These are phyloP conservation scores for Periconia digitata DNA, from an alignment of 2,329 filamentous ascomycete genomes.

Conservation along the genomic window DNA sequence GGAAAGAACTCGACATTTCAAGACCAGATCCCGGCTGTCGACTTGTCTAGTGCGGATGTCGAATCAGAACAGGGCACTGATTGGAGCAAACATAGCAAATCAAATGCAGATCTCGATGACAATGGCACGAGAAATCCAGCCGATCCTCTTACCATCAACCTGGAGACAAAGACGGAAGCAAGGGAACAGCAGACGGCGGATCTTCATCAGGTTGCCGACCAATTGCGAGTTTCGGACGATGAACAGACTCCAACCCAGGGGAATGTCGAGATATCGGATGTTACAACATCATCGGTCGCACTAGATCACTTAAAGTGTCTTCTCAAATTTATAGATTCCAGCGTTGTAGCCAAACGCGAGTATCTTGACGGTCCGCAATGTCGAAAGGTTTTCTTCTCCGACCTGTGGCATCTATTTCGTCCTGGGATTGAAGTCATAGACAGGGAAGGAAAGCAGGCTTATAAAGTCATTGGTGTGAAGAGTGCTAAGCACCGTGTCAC, in stretches of 20 bases:
- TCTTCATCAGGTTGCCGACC: too few species aligned
- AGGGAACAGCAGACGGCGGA: too few species aligned
- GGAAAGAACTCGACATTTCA: not conserved
- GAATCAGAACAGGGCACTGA: too few species aligned
- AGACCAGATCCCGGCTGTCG: not conserved
- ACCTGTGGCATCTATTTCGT: conserved; percentile 28
- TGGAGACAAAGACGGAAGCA: too few species aligned
- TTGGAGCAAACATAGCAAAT: too few species aligned
- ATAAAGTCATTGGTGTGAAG: conserved; percentile 18
- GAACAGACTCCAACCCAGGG: too few species aligned
- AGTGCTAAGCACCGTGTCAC: conserved; percentile 7
- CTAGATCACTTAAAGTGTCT: conserved; percentile 1
- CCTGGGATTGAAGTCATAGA: conserved; percentile 15
- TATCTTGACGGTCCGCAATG: conserved; percentile 3
- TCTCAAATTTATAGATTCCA: conserved; percentile 1
- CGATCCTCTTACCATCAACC: too few species aligned
- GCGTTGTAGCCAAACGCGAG: not conserved
- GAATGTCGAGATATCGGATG: not conserved
- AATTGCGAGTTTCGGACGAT: too few species aligned
- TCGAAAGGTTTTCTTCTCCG: conserved; percentile 15
- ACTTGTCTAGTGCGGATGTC: too few species aligned
- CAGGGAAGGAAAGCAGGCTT: conserved; percentile 21
- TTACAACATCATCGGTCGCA: not conserved
- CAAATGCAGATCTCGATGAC: too few species aligned
- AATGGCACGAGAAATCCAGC: too few species aligned